Percentiles rank a stretch among this genome's conserved stretches.
Conservation (phyloP, 2,329 filamentous ascomycete species). For the Fusarium torulosum region DNA sequence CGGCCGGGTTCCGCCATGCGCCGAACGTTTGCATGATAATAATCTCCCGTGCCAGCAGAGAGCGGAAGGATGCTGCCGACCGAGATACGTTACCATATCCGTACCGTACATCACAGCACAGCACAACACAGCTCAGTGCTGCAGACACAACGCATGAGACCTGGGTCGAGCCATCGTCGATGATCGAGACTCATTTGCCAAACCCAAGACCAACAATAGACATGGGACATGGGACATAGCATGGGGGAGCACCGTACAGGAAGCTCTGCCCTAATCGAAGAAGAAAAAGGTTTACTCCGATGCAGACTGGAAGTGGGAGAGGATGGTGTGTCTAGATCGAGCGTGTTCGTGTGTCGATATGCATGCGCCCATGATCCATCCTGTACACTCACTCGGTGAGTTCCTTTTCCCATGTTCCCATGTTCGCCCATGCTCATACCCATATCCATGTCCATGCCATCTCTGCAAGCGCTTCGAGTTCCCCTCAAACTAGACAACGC, state of each 20-base stretch:
- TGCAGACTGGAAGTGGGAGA: neutral
- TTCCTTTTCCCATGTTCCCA: conserved; percentile 4
- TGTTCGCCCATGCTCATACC: neutral
- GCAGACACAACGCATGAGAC: conserved; percentile 10
- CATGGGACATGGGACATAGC: neutral
- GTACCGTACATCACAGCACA: neutral
- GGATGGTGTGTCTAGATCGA: conserved; percentile 16
- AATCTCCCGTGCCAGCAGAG: conserved; percentile 16
- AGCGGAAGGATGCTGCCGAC: conserved; percentile 26
- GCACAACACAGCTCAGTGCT: conserved; percentile 2
- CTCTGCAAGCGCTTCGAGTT: neutral
- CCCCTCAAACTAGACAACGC: conserved; percentile 30
- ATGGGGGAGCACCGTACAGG: neutral
- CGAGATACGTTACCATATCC: conserved; percentile 1
- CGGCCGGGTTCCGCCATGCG: conserved; percentile 14
- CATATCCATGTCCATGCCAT: neutral
- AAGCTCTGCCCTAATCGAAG: conserved; percentile 1
- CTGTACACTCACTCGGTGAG: conserved; percentile 4
- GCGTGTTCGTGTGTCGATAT: neutral
- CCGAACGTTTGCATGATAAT: conserved; percentile 17
- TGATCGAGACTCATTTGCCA: conserved; percentile 35
- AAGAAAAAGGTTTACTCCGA: conserved; percentile 7
- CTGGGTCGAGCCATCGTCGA: conserved; percentile 36
- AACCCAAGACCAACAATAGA: conserved; percentile 23
- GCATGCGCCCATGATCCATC: neutral